Base-by-base conservation (phyloP, 1,139 yeast genomes). In the Magnusiomyces magnusii region DNA sequence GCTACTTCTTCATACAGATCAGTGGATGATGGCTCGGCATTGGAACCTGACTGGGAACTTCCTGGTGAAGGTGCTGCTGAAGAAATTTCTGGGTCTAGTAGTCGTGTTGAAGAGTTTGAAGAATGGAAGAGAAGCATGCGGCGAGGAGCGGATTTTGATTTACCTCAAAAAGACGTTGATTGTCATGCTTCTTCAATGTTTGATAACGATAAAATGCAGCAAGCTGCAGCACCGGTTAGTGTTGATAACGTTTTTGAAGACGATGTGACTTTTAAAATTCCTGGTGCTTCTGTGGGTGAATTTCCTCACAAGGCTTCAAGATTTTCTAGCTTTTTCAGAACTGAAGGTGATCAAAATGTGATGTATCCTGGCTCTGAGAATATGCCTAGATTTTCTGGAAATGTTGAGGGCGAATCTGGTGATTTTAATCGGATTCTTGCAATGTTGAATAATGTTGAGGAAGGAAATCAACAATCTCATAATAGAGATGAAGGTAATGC, bases 401-500 rank as follows among this genome's bases (percentile, higher is more conserved):
- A 42, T 9, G 27, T 25, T 28, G 68, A 62, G 50, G 67, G 66
- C n/a, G 74, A 70, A 59, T 67, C 63, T 59, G 68, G 66, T 51
- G 75, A 75, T 21, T 70, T 69, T 60, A 65, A 64, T 59, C 64
- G 74, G n/a, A 70, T 71, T 36, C 67, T 71, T 71, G 68, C 69
- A 1, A 68, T 70, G 67, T 68, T 73, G 28, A 73, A 71, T 7
- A 64, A 61, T 51, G 51, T n/a, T 36, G 17, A 39, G 5, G 24
- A 27, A 5, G 54, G 44, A 21, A 41, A 47, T 24, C 41, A 23
- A 2, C 57, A 24, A 25, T 27, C 17, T 31, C 21, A 36, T 9
- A 19, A 36, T 15, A 5, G 3, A 17, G 47, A 39, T 3, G 44
- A 36, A 17, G n/a, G 13, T 9, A 25, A n/a, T 24, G n/a, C 25